Evolutionary conservation across 441 rosid genomes (phyloP).

Genomic region (Adansonia grandidieri): DNA sequence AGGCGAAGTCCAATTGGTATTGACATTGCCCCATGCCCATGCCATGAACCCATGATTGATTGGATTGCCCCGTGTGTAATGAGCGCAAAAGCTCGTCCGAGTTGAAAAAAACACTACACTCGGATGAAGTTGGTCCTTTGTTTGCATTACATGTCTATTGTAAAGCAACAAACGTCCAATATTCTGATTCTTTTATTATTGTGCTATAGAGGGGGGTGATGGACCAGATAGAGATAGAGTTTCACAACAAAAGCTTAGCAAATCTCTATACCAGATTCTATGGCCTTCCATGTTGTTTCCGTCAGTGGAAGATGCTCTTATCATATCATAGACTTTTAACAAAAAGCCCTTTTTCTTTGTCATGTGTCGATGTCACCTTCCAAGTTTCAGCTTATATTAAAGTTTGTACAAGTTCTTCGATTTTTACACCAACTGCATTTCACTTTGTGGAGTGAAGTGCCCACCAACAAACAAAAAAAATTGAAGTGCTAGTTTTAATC

Average conservation of each 20-base stretch:
- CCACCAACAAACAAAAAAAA: not conserved
- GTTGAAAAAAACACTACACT: not conserved
- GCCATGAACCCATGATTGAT: not conserved
- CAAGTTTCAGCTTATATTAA: not conserved
- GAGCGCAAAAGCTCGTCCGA: not conserved
- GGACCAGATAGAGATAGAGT: conserved; percentile 10
- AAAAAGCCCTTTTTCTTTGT: not conserved
- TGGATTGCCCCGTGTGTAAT: not conserved
- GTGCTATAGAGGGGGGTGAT: not conserved
- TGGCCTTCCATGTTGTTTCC: conserved; percentile 31
- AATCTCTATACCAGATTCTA: conserved; percentile 30
- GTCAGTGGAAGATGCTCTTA: conserved; percentile 21
- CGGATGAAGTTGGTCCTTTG: not conserved
- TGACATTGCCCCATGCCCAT: not conserved
- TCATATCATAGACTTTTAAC: not conserved
- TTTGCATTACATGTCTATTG: not conserved
- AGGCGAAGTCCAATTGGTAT: not conserved
- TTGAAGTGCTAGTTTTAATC: not conserved
- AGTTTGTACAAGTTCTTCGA: not conserved
- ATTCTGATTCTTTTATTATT: conserved; percentile 26
- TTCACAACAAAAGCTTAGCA: conserved; percentile 34
- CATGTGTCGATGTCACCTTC: not conserved
- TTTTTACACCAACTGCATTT: not conserved
- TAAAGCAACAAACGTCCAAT: not conserved
- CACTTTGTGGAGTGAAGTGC: not conserved